A percentile compares a stretch with the other conserved stretches of the same genome.
These are phyloP conservation scores for Coemansia sp. DNA, from an alignment of 192 early-diverging fungal genomes.

Conservation along the genomic window DNA sequence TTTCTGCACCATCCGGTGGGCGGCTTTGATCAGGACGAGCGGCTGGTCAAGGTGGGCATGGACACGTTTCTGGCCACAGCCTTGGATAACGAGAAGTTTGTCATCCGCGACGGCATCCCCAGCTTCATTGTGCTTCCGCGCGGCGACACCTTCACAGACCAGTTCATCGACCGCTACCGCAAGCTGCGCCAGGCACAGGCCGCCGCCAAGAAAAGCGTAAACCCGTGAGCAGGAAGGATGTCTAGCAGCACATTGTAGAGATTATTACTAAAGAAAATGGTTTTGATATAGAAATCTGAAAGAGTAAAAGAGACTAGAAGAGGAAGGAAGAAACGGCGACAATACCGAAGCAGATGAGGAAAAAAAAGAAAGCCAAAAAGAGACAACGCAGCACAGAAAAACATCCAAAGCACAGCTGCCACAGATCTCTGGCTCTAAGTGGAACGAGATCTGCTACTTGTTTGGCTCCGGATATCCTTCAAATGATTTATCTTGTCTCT, in stretches of 20 bases:
- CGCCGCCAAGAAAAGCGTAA: constrained; percentile 12
- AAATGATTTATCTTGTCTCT: neutral
- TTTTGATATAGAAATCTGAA: neutral
- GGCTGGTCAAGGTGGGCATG: constrained; percentile 66
- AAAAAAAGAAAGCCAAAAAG: neutral
- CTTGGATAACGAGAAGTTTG: constrained; percentile 63
- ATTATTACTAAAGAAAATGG: neutral
- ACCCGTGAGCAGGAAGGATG: neutral
- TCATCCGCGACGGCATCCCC: constrained; percentile 80
- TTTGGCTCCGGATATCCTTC: neutral
- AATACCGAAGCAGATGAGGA: neutral
- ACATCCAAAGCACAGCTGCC: too few species aligned
- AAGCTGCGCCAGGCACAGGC: constrained; percentile 42
- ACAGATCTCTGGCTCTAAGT: too few species aligned
- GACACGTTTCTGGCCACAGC: constrained; percentile 65
- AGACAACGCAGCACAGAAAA: neutral
- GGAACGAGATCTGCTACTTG: neutral
- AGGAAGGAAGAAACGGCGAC: neutral
- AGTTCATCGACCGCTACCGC: constrained; percentile 65
- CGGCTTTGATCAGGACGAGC: constrained; percentile 56
- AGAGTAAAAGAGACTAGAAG: neutral
- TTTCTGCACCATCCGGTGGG: constrained; percentile 65
- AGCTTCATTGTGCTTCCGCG: constrained; percentile 86
- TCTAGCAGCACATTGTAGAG: neutral
- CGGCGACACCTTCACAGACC: constrained; percentile 58